Evolutionary conservation across 495 filamentous ascomycete species (phyloP), one percentile per base, ranked within the genome.

Genomic region (Penicillium mononematosum): DNA sequence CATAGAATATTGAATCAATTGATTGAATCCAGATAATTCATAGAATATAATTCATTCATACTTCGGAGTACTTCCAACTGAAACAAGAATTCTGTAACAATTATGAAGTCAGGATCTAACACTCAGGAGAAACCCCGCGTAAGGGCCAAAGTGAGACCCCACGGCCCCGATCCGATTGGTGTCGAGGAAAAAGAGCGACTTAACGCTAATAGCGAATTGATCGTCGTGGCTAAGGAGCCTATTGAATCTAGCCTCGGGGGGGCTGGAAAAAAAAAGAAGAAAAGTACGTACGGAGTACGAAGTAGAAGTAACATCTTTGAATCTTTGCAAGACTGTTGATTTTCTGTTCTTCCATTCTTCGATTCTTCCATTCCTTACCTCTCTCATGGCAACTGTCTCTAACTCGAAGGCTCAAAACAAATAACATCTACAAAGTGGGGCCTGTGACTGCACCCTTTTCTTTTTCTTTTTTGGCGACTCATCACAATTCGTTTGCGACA

Each of bases 401-500:
- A 36, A 19, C 2, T 16, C 12, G 19, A 25, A 25, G 24, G 24
- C 24, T 17, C 39, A 31, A 55, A 38, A 46, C 31, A 46, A 31
- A 46, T 19, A 55, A 46, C 53, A 47, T 47, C 6, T 34, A 17
- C 17, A 29, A 27, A 39, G 52, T 46, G 50, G 50, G 45, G 27
- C 45, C 24, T 47, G 16, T 5, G 45, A 14, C 27, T 29, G 4
- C 12, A 29, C 12, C 14, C 14, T 29, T 11, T 47, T 29, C 3
- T 47, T 25, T 38, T 38, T 38, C 32, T 34, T 34, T 14, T 14
- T 16, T n/a, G 56, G 62, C 53, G 70, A 73, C 67, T 67, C 56
- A 60, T 75, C 70, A 75, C 64, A 70, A 64, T 62, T 24, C 34
- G 22, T 55, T 59, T 56, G 46, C 58, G 56, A 56, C 62, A 52